A percentile compares a stretch with the other conserved stretches of the same genome.
Evolutionary conservation across 371 early-diverging fungal genomes (phyloP).

Genomic region (Mucor indicus): DNA sequence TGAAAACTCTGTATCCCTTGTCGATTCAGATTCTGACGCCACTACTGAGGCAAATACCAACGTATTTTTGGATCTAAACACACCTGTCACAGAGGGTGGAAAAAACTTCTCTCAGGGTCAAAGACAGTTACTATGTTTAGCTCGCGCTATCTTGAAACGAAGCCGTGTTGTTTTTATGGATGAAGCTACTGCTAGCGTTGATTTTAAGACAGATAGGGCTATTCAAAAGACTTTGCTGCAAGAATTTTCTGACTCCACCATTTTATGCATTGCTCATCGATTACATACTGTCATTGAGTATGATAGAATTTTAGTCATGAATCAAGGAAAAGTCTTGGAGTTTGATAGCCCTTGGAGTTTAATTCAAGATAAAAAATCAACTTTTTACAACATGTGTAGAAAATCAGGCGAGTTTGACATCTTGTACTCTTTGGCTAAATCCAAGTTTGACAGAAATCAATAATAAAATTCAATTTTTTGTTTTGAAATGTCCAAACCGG

Average conservation of each 20-base stretch:
- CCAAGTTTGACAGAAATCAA: constrained; percentile 22
- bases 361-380: constrained; percentile 39
- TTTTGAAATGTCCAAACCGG: no score
- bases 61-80: constrained; percentile 17
- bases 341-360: constrained; percentile 51
- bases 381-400: constrained; percentile 64
- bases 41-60: constrained; percentile 19
- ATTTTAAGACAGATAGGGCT: constrained; percentile 58
- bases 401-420: constrained; percentile 66
- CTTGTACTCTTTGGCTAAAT: constrained; percentile 44
- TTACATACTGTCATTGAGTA: constrained; percentile 55
- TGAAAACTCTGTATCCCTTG: not conserved
- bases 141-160: constrained; percentile 68
- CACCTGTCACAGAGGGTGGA: constrained; percentile 65
- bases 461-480: no score
- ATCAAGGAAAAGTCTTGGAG: constrained; percentile 37
- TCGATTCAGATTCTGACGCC: constrained; percentile 15
- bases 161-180: constrained; percentile 57
- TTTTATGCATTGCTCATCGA: constrained; percentile 71
- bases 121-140: constrained; percentile 78
- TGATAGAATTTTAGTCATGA: constrained; percentile 44
- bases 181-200: constrained; percentile 63
- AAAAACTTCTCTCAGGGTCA: constrained; percentile 81
- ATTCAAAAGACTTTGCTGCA: constrained; percentile 61
- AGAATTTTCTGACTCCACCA: constrained; percentile 60